Base-by-base conservation (phyloP, 768 basidiomycete genomes). In the Rhizopogon sp. region DNA sequence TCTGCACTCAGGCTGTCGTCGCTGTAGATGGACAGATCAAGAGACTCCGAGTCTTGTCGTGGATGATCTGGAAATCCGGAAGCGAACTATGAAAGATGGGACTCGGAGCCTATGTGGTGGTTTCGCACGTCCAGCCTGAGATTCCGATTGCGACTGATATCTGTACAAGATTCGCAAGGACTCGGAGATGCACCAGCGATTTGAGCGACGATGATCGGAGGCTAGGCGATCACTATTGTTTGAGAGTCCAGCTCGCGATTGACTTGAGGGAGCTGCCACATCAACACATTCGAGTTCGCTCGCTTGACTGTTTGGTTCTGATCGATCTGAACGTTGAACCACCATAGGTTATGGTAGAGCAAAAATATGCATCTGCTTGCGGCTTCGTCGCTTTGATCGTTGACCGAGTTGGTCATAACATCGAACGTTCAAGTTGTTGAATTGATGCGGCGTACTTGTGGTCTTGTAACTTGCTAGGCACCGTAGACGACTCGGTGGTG, bases 31-130 rank as follows among this genome's bases (percentile, higher is more conserved):
- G 67, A 55, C 1, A 91, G 71, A 3, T 11, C 81, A 70, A 0
- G 80, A 77, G 20, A 91, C 66, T 0, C 25, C 25, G 25, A 25
- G 25, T 25, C 35, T 73, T 62, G 64, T 89, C 81, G 16, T 88
- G 70, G 60, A 75, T 84, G 70, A 93, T 90, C 57, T 87, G 83
- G 62, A 90, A 92, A 7, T 75, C 3, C 90, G 90, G 61, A 92
- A 91, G 9, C 76, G 78, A 7, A 77, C 81, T 58, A 92, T 87
- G 14, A 87, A 90, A 0, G 85, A 85, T 1, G 80, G 76, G 60
- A 85, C 80, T 6, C 86, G 87, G 81, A 58, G 76, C 68, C 59
- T 74, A 72, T 1, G 83, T 83, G 41, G 73, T 72, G 0, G 76
- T 77, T 42, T 70, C 70, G 43, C 71, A 67, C 10, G 68, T 73